Evolutionary conservation across 2,329 filamentous ascomycete species (phyloP).

Genomic region (Boeremia lycopersici): DNA sequence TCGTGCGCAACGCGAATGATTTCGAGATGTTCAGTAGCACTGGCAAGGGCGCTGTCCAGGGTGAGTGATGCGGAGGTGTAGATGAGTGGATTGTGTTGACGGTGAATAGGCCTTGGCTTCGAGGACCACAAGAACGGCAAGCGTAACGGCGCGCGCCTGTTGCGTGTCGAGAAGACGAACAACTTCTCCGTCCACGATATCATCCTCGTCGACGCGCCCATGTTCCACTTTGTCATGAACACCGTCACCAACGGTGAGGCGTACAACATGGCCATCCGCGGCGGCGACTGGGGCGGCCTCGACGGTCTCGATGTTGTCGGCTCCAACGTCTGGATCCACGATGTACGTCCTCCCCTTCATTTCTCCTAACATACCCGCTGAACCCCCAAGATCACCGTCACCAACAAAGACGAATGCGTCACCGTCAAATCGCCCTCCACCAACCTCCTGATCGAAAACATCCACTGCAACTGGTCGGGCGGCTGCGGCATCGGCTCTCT

Average conservation of each 20-base stretch:
- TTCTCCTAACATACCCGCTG: not conserved
- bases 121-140: slow-evolving; percentile 53
- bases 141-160: slow-evolving; percentile 52
- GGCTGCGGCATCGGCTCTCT: slow-evolving; percentile 65
- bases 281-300: slow-evolving; percentile 58
- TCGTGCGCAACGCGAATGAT: slow-evolving; percentile 56
- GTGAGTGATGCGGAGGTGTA: slow-evolving; percentile 9
- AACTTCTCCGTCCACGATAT: slow-evolving; percentile 59
- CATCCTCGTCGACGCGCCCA: slow-evolving; percentile 55
- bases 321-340: slow-evolving; percentile 63
- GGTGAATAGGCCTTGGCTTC: slow-evolving; percentile 47
- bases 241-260: slow-evolving; percentile 59
- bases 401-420: slow-evolving; percentile 67
- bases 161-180: slow-evolving; percentile 53
- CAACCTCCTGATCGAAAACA: slow-evolving; percentile 63
- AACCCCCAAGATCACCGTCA: slow-evolving; percentile 56
- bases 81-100: not conserved
- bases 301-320: slow-evolving; percentile 64
- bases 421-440: slow-evolving; percentile 58
- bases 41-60: slow-evolving; percentile 59
- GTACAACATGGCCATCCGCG: slow-evolving; percentile 62
- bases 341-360: slow-evolving; percentile 38
- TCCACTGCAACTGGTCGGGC: slow-evolving; percentile 68
- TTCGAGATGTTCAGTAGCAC: slow-evolving; percentile 62
- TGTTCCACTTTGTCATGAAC: slow-evolving; percentile 59